Conservation (phyloP, 345 rosid genomes). For the Brassica incana region DNA sequence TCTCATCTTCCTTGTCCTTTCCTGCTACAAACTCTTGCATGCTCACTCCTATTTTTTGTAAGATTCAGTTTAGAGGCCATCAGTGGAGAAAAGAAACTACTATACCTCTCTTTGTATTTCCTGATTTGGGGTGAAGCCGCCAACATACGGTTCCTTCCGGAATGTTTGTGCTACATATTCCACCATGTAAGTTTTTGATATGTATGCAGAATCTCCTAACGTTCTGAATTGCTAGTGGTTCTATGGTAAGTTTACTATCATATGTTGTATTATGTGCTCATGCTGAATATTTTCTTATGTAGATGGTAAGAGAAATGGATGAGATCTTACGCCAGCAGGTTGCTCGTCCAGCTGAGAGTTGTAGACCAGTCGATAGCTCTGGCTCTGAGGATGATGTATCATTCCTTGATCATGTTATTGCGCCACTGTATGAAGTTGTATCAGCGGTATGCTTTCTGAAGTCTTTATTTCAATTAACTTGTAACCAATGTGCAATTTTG, state of each 20-base stretch:
- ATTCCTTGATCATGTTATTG: constrained; percentile 75
- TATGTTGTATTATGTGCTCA: constrained; percentile 6
- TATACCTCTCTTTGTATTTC: constrained; percentile 75
- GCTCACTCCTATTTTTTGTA: constrained; percentile 20
- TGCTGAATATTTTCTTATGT: constrained; percentile 26
- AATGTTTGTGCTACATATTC: constrained; percentile 93
- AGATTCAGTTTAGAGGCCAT: constrained; percentile 72
- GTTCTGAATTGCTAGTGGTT: constrained; percentile 12
- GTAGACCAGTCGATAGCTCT: constrained; percentile 68
- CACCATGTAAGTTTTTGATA: constrained; percentile 69
- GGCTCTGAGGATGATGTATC: constrained; percentile 56
- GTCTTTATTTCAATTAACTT: not conserved
- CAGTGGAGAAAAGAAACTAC: constrained; percentile 78
- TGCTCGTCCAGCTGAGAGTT: constrained; percentile 82
- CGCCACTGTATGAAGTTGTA: constrained; percentile 78
- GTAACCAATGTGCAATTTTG: not conserved
- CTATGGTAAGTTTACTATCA: not conserved
- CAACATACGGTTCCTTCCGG: constrained; percentile 84
- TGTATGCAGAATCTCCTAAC: not conserved
- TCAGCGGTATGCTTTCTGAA: constrained; percentile 66
- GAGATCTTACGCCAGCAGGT: constrained; percentile 64
- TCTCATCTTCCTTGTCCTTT: constrained; percentile 13
- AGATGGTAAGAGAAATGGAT: constrained; percentile 99
- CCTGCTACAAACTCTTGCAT: constrained; percentile 25
- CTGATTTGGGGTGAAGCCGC: constrained; percentile 96